Evolutionary conservation across 2,329 filamentous ascomycete species (phyloP).

Genomic region (Hymenoscyphus infarciens): DNA sequence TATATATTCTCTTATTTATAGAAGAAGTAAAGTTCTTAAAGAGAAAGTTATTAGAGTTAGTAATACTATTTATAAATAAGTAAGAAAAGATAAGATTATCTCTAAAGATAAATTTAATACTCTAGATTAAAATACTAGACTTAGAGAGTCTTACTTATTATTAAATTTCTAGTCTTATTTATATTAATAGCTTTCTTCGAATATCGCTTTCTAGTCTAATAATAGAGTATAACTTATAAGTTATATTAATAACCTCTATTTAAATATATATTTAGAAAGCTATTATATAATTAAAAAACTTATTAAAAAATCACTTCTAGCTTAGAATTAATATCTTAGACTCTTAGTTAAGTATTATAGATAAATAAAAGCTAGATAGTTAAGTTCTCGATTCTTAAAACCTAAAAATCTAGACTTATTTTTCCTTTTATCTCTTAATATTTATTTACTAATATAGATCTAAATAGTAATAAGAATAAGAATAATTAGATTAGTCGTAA

Average conservation of each 20-base stretch:
- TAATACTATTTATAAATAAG: conserved; percentile 25
- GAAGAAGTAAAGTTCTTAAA: conserved; percentile 41
- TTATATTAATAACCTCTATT: conserved; percentile 40
- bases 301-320: conserved; percentile 32
- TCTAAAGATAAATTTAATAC: neutral
- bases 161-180: conserved; percentile 31
- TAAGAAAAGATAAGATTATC: conserved; percentile 5
- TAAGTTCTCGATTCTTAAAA: neutral
- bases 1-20: conserved; percentile 57
- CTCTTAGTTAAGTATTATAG: neutral
- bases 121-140: too few species aligned
- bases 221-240: conserved; percentile 21
- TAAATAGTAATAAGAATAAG: neutral
- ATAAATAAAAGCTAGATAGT: neutral
- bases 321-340: conserved; percentile 33
- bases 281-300: conserved; percentile 38
- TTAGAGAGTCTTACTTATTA: neutral
- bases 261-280: conserved; percentile 31
- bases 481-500: neutral
- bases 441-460: neutral
- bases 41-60: conserved; percentile 25
- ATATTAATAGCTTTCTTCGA: conserved; percentile 43
- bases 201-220: conserved; percentile 31
- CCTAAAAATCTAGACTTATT: neutral
- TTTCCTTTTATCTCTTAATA: neutral